Base-by-base conservation (phyloP, 441 rosid genomes). In the Erysimum cheiri region DNA sequence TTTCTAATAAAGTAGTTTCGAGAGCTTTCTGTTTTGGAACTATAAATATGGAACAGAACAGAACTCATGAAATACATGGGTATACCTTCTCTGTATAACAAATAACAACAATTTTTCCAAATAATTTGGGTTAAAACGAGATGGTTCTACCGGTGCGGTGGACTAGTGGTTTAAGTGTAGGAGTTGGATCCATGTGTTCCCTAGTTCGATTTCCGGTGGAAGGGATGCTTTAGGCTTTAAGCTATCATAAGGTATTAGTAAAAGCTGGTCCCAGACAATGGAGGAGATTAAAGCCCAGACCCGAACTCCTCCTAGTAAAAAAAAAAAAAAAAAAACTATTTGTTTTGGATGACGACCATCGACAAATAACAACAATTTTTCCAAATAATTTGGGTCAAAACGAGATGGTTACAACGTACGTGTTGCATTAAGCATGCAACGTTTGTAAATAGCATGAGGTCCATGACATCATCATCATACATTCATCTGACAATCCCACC, bases 401-500 rank as follows among this genome's bases (percentile, higher is more conserved):
- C 26, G n/a, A 43, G 59, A 67, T 48, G 35, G 60, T 67, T 24
- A 39, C 77, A 67, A 67, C 72, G 77, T 73, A 73, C 72, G 77
- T 73, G 70, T 65, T 33, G 67, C 67, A 59, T 66, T 66, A 49
- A 15, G 54, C 72, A 73, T 59, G 68, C 72, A 59, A 59, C 72
- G 72, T 60, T 60, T 66, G 77, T 73, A 41, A 58, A 41, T 4
- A 52, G 47, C 77, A 52, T 8, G 56, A 60, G 68, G 57, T 67
- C 68, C 68, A 52, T 73, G 56, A 67, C 77, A 60, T 73, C 77
- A 73, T 29, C 61, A 19, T 56, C 64, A 47, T 47, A 72, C 66
- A 59, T 73, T 64, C 59, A 72, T 72, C 47, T 66, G 68, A 73
- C 55, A 50, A 33, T 50, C 49, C 72, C 77, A 73, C 72, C 72